Evolutionary conservation across 1,139 yeast species (phyloP).

Genomic region (Saccharomyces hybrid): DNA sequence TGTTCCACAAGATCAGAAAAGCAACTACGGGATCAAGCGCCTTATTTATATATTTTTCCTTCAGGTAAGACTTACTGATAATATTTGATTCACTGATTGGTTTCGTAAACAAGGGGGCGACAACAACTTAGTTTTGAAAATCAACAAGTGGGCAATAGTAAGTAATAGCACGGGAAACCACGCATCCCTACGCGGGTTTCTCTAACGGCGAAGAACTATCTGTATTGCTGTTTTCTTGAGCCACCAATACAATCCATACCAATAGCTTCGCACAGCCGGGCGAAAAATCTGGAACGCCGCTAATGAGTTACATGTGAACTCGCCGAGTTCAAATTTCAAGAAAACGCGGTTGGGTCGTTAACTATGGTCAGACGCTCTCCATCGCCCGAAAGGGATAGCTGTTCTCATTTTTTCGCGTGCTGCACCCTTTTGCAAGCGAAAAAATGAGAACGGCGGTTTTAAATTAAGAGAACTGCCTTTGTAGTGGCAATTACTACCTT

Average conservation of each 20-base stretch:
- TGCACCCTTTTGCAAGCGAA: slow-evolving; percentile 1
- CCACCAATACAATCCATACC: slow-evolving; percentile 8
- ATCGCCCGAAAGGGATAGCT: slow-evolving; percentile 46
- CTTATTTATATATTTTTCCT: background rate
- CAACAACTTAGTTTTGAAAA: background rate
- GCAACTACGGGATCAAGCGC: background rate
- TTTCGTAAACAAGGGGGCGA: background rate
- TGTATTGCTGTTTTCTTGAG: background rate
- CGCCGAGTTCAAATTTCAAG: slow-evolving; percentile 43
- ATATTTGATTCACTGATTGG: background rate
- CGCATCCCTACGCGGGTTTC: background rate
- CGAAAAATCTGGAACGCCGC: slow-evolving; percentile 27
- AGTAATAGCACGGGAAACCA: background rate
- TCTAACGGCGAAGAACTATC: background rate
- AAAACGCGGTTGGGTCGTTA: slow-evolving; percentile 47
- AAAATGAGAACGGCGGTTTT: slow-evolving; percentile 6
- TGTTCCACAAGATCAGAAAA: background rate
- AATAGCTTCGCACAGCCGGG: slow-evolving; percentile 17
- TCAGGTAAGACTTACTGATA: background rate
- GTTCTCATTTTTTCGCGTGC: slow-evolving; percentile 43
- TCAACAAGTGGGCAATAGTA: background rate
- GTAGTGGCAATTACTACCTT: background rate
- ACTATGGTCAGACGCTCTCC: slow-evolving; percentile 45
- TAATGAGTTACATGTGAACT: slow-evolving; percentile 14
- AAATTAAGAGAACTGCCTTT: slow-evolving; percentile 3